Evolutionary conservation across 2,329 filamentous ascomycete species (phyloP), one percentile per base, ranked within the genome.

Genomic region (Nemania serpens): DNA sequence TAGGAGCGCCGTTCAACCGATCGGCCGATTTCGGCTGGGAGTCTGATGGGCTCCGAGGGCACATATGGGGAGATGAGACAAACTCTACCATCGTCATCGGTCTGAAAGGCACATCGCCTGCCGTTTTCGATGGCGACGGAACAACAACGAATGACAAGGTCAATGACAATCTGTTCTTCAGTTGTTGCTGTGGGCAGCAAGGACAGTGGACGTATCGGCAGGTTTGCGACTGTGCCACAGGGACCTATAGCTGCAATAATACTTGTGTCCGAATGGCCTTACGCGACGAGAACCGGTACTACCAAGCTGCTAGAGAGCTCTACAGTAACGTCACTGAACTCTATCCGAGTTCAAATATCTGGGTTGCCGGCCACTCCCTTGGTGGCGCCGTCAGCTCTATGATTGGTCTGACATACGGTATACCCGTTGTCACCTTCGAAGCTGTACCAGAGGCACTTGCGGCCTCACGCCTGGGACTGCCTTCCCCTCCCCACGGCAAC

Each of bases 91-190:
- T 98, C 55, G 88, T 98, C 43, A 95, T 98, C 66, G 93, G 92
- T 5, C 78, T 99, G 58, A 99, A 99, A 77, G 95, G 94, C 55
- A 97, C 93, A 0, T 91, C 89, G 1, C 86, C 89, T 1, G 94
- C 95, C 12, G 88, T 98, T 3, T 98, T 97, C 73, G 94, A 98
- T 74, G 95, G 95, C n/a, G 91, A 94, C 39, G 94, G 93, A 53
- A 98, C 95, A 1, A 98, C 94, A 0, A 96, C 93, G 25, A 97
- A 97, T 68, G 95, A 99, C 78, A 99, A 99, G 79, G 82, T 93
- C 71, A 99, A 98, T 74, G 95, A 99, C 77, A 99, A 99, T 73
- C 82, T 99, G 10, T 97, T 96, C 77, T 97, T 97, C 78, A 96
- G 93, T 73, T 99, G 95, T 78, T 99, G 95, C 76, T 99, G 95